Evolutionary conservation across 129 eudicot species (phyloP), one percentile per base, ranked within the genome.

Genomic region (Escallonia rubra): DNA sequence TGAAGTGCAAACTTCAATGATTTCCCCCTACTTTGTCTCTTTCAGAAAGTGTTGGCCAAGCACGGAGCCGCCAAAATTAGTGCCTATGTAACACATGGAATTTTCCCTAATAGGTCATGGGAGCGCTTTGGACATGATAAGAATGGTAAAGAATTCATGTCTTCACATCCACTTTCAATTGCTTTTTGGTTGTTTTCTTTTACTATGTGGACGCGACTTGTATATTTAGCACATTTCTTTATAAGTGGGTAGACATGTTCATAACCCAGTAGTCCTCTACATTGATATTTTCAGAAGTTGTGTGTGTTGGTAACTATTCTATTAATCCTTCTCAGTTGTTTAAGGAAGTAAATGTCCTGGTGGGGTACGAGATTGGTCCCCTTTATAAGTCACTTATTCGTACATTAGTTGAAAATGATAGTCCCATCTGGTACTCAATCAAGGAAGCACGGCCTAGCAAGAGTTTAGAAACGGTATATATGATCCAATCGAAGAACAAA

Each of bases 71-170:
- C 82, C 62, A 89, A 86, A 69, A 79, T 93, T 73, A 93, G 99
- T 68, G 99, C 99, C 48, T 93, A 89, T 54, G 99, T 93, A 69
- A 93, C 99, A 3, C 99, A 93, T 64, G 99, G 99, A 53, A 92
- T 93, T 15, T 93, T 93, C 65, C 99, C 99, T 9, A 93, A 93
- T 34, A 76, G 87, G 60, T 89, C 99, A 3, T 93, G 95, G 92
- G 86, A 89, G 77, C 99, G 99, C 11, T 93, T 93, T 71, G 71
- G 79, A 61, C 95, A 80, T 49, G 96, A 89, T 71, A 74, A 72
- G 43, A 79, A 82, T 74, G 99, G 99, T 92, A 92, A 92, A 2
- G 61, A 13, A 61, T 58, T 5, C 65, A 6, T 44, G 23, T 45
- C 3, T 14, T 59, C 8, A 53, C 13, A 62, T 56, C 62, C 38